A percentile compares a stretch with the other conserved stretches of the same genome.
phyloP scores from a whole-genome alignment of 208 protist genomes.

The Perkinsela sp. region DNA sequence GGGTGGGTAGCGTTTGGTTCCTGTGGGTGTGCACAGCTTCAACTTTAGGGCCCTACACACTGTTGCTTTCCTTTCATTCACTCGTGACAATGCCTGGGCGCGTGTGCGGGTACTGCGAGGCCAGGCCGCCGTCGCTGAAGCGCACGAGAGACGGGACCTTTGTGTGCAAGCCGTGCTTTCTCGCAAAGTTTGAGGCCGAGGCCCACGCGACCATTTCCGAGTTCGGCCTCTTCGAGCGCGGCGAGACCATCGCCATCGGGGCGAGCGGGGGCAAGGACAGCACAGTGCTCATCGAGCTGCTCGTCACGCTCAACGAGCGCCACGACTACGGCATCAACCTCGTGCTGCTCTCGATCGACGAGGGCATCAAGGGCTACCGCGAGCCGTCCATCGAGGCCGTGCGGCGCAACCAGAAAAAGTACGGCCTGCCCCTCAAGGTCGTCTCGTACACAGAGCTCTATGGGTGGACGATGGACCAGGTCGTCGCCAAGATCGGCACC shows the following conservation, averaged over 20 bases:
- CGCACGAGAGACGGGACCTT: conserved; percentile 56
- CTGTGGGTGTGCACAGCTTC: too few relatives aligned
- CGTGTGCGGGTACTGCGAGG: conserved; percentile 19
- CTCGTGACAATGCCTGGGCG: neutral
- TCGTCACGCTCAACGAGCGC: conserved; percentile 62
- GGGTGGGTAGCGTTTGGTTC: too few relatives aligned
- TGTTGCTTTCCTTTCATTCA: too few relatives aligned
- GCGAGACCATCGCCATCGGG: conserved; percentile 71
- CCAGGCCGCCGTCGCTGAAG: conserved; percentile 27
- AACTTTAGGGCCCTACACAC: too few relatives aligned
- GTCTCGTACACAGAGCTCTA: conserved; percentile 80
- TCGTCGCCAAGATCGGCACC: conserved; percentile 64
- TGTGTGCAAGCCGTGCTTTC: conserved; percentile 80
- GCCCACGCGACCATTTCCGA: conserved; percentile 75
- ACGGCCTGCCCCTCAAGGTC: conserved; percentile 72
- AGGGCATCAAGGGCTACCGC: conserved; percentile 89
- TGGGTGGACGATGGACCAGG: conserved; percentile 88
- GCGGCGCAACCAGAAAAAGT: conserved; percentile 60
- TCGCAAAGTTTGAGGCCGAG: conserved; percentile 69
- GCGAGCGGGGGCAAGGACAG: conserved; percentile 88
- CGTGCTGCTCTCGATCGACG: conserved; percentile 81
- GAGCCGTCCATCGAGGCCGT: conserved; percentile 88
- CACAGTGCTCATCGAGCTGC: conserved; percentile 78
- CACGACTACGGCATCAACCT: conserved; percentile 72
- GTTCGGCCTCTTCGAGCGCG: conserved; percentile 55